Conservation (phyloP, 148 eudicot genomes). For the Gaultheria prostrata region DNA sequence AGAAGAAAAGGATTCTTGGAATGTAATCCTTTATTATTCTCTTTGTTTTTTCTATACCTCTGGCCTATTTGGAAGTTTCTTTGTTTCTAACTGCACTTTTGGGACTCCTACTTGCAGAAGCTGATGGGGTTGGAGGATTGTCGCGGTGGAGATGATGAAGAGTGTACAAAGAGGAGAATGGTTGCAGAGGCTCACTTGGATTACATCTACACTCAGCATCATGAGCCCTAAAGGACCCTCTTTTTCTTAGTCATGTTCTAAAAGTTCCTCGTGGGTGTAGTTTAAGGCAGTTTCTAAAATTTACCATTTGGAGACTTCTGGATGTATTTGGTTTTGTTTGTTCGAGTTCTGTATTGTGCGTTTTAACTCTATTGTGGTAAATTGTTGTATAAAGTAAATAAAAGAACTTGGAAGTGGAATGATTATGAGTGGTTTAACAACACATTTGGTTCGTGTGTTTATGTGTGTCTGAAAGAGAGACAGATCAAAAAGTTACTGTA, state of each 20-base stretch:
- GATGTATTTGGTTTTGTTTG: background rate
- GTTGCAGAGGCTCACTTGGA: slow-evolving; percentile 51
- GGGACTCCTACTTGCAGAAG: slow-evolving; percentile 25
- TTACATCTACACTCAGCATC: slow-evolving; percentile 50
- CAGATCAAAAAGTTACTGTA: background rate
- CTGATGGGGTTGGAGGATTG: slow-evolving; percentile 46
- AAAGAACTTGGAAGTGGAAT: background rate
- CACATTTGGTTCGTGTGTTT: background rate
- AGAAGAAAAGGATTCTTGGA: slow-evolving; percentile 22
- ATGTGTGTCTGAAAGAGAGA: background rate
- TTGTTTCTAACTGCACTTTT: background rate
- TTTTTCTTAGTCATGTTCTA: background rate
- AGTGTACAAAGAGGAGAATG: slow-evolving; percentile 45
- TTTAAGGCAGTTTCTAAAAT: background rate
- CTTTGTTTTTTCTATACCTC: background rate
- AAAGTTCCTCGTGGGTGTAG: background rate
- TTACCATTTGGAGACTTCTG: background rate
- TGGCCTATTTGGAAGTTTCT: background rate
- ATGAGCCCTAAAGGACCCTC: slow-evolving; percentile 21
- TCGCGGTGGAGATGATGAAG: slow-evolving; percentile 34
- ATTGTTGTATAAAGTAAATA: background rate
- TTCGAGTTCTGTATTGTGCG: background rate
- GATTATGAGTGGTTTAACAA: background rate
- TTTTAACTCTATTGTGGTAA: background rate
- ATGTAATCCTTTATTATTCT: slow-evolving; percentile 24